A percentile compares a stretch with the other conserved stretches of the same genome.
phyloP scores from a whole-genome alignment of 352 stramenopile genomes.

The Globisporangium splendens region DNA sequence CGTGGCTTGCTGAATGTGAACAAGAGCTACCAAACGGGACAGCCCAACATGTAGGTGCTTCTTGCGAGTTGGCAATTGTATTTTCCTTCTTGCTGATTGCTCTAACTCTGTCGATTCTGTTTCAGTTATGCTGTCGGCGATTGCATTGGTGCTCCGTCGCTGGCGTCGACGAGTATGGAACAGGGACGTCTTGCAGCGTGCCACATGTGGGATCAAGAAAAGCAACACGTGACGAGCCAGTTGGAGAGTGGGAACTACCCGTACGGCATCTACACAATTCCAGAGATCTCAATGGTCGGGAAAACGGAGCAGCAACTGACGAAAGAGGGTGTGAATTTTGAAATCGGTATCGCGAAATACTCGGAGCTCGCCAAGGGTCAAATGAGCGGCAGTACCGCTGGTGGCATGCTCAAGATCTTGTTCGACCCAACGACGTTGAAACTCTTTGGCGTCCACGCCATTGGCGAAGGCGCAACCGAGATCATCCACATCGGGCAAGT shows the following conservation, averaged over 20 bases:
- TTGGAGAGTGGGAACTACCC: constrained; percentile 81
- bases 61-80: background rate
- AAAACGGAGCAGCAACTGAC: constrained; percentile 88
- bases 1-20: constrained; percentile 84
- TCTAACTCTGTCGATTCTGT: background rate
- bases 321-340: constrained; percentile 74
- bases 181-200: constrained; percentile 78
- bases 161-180: constrained; percentile 90
- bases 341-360: constrained; percentile 86
- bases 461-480: constrained; percentile 87
- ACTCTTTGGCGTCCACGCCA: constrained; percentile 84
- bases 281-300: constrained; percentile 90
- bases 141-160: constrained; percentile 82
- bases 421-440: constrained; percentile 81
- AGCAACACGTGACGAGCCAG: constrained; percentile 57
- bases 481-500: constrained; percentile 93
- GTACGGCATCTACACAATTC: constrained; percentile 91
- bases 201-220: constrained; percentile 79
- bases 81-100: too few species aligned
- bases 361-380: constrained; percentile 88
- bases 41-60: constrained; percentile 67
- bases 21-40: constrained; percentile 84
- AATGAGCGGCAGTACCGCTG: constrained; percentile 79
- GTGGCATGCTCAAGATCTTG: constrained; percentile 87
- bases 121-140: constrained; percentile 83